Evolutionary conservation across 495 filamentous ascomycete species (phyloP).

Genomic region (Sordaria brevicollis): DNA sequence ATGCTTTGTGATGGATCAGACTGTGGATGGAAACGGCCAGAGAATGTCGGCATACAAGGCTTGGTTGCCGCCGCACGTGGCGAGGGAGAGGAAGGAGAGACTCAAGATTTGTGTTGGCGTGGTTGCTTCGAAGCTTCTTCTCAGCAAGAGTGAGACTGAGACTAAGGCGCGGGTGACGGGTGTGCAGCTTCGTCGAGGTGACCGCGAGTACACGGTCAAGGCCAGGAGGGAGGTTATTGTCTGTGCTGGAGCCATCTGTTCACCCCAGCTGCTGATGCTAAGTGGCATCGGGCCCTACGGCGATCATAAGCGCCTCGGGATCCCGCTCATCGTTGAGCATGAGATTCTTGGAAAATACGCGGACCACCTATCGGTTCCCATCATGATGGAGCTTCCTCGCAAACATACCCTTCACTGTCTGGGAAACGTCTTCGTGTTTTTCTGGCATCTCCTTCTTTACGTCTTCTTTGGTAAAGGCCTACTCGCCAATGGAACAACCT

Average conservation of each 20-base stretch:
- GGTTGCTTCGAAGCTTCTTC: constrained; percentile 11
- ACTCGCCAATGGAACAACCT: constrained; percentile 2
- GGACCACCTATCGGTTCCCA: constrained; percentile 15
- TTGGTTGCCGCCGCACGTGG: constrained; percentile 7
- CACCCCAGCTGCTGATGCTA: constrained; percentile 18
- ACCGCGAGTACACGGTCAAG: constrained; percentile 6
- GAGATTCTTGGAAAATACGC: too few relatives aligned
- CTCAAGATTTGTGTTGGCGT: constrained; percentile 15
- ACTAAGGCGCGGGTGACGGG: constrained; percentile 1
- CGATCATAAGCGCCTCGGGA: constrained; percentile 43
- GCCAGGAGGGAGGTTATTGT: constrained; percentile 17
- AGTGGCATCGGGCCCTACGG: constrained; percentile 18
- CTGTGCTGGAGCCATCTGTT: constrained; percentile 9
- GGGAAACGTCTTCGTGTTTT: background rate
- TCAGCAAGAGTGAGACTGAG: background rate
- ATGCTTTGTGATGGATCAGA: constrained; percentile 11
- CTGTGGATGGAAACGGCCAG: constrained; percentile 9
- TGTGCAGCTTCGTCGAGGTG: constrained; percentile 4
- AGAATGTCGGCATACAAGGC: constrained; percentile 12
- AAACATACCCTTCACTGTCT: constrained; percentile 16
- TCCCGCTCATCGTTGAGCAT: constrained; percentile 49
- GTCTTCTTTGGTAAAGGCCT: constrained; percentile 13
- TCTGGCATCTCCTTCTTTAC: constrained; percentile 15
- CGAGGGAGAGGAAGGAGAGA: constrained; percentile 1
- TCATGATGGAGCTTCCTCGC: constrained; percentile 12